Percentiles rank a stretch among this genome's conserved stretches.
phyloP scores from a whole-genome alignment of 2,329 filamentous ascomycete genomes.

The Colletotrichum siamense region DNA sequence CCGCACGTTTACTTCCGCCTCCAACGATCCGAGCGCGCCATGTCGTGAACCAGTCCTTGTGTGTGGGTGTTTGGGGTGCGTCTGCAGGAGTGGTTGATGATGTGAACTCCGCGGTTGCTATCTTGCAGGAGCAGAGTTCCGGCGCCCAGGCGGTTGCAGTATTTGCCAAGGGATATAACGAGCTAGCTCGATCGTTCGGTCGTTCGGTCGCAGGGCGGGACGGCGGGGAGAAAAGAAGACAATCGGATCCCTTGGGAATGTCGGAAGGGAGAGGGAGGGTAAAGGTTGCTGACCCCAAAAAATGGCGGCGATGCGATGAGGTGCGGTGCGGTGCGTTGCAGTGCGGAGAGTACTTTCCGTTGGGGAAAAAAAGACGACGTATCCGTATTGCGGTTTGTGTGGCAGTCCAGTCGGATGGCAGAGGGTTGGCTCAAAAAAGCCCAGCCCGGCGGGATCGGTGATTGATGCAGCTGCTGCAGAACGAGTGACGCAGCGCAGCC shows the following conservation, averaged over 20 bases:
- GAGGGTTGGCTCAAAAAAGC: not conserved
- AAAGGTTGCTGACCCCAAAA: not conserved
- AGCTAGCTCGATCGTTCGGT: not conserved
- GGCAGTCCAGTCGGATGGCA: not conserved
- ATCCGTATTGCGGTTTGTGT: not conserved
- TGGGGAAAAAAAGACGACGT: conserved; percentile 2
- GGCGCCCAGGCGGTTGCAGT: conserved; percentile 5
- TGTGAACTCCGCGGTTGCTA: conserved; percentile 1
- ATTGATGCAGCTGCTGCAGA: conserved; percentile 15
- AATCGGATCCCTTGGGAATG: conserved; percentile 8
- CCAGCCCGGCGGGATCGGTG: not conserved
- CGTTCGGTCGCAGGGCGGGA: not conserved
- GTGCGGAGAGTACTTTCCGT: conserved; percentile 6
- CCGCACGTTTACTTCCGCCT: conserved; percentile 20
- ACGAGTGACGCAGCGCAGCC: conserved; percentile 11
- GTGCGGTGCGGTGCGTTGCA: not conserved
- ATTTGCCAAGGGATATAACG: not conserved
- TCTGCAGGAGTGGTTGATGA: not conserved
- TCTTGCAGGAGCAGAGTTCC: conserved; percentile 8
- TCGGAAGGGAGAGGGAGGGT: not conserved
- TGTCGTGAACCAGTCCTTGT: conserved; percentile 7
- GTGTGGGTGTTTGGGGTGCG: not conserved
- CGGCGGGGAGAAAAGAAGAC: not conserved
- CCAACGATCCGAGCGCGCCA: conserved; percentile 22
- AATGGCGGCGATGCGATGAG: not conserved